Conservation (phyloP, 2,329 filamentous ascomycete genomes). For the Basipetospora chlamydospora region DNA sequence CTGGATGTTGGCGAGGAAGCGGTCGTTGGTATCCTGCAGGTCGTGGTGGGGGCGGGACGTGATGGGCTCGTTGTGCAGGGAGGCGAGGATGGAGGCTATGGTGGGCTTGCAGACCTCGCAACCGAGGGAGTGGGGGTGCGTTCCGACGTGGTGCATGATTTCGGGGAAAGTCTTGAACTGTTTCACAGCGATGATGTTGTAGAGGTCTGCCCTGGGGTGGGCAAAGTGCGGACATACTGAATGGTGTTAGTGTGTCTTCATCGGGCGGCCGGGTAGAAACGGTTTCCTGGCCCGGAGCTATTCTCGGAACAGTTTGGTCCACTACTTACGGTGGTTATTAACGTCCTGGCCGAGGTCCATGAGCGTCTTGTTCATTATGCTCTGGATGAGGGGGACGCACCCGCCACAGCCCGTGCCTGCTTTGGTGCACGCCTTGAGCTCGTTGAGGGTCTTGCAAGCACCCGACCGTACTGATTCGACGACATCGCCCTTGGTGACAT, state of each 20-base stretch:
- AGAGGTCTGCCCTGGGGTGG: constrained; percentile 76
- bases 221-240: constrained; percentile 65
- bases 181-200: constrained; percentile 77
- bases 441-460: constrained; percentile 64
- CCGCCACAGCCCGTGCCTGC: constrained; percentile 83
- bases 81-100: constrained; percentile 66
- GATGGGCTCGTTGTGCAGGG: constrained; percentile 71
- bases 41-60: constrained; percentile 57
- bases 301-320: too few relatives aligned
- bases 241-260: not conserved
- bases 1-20: constrained; percentile 79
- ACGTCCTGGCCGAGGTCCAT: constrained; percentile 72
- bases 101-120: constrained; percentile 81
- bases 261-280: too few relatives aligned
- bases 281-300: too few relatives aligned
- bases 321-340: constrained; percentile 46
- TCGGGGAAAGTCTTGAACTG: constrained; percentile 55
- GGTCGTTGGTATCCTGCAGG: constrained; percentile 82
- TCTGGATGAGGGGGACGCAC: constrained; percentile 76
- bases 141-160: constrained; percentile 68
- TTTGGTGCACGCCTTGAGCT: constrained; percentile 82
- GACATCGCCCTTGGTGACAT: constrained; percentile 75
- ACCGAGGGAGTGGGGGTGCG: constrained; percentile 55
- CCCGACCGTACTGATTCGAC: constrained; percentile 59
- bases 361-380: constrained; percentile 86